Base-by-base conservation (phyloP, 352 stramenopile species). In the Globisporangium parvum region DNA sequence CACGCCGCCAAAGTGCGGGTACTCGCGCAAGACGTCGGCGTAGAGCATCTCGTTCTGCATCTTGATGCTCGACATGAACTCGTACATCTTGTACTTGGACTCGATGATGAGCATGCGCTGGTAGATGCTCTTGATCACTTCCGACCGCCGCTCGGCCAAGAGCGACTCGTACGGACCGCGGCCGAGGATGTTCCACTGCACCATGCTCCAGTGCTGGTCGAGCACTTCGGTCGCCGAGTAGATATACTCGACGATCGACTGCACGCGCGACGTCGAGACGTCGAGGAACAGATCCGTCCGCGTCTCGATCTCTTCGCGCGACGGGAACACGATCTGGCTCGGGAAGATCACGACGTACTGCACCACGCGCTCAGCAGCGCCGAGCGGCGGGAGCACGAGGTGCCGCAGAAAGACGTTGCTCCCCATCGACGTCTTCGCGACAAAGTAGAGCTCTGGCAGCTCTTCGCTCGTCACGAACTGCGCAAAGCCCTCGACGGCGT, bases 31-130 rank as follows among this genome's bases (percentile, higher is more conserved):
- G 28, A 93, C 42, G 51, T 93, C 83, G 0, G 41, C 51, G 48
- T 89, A 93, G 20, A 93, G 68, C 77, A 89, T 89, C 64, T 91
- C 83, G 50, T 91, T 93, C 62, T 93, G 83, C 53, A 91, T 54
- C 51, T 85, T 84, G 71, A 93, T 88, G 23, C 71, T 88, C 47
- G 81, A 74, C 60, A 91, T 77, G 57, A 93, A 93, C 71, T 93
- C 83, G 55, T 85, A 93, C 35, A 87, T 62, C 53, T 91, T 91
- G 64, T 82, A 91, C 35, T 74, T 70, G 14, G 80, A 91, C 47
- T 82, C 69, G 53, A 91, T 82, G 46, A 80, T 79, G 24, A 70
- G 75, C 61, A 86, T 80, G 51, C 83, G 78, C 66, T 89, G 76
- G 42, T 81, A 59, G 46, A 93, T 84, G 15, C 79, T 91, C 41